These are phyloP conservation scores for Byssothecium circinans DNA, from an alignment of 2,329 filamentous ascomycete species.

Conservation along the genomic window DNA sequence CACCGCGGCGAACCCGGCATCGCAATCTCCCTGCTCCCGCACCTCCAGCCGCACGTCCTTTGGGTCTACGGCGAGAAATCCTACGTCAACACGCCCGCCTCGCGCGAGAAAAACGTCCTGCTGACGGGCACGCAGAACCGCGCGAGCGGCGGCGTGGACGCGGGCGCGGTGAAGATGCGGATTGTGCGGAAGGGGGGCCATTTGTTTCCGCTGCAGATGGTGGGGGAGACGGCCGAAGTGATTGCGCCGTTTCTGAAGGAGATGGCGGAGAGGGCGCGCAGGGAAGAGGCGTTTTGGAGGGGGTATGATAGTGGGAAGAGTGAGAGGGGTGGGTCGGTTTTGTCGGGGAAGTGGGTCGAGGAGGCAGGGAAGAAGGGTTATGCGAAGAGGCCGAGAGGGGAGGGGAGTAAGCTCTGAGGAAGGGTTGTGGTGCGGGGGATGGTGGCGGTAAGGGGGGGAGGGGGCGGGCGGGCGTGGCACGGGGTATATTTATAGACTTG, in stretches of 20 bases:
- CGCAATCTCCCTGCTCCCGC: background rate
- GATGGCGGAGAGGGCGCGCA: background rate
- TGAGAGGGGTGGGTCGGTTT: background rate
- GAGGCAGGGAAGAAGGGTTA: background rate
- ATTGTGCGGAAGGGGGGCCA: background rate
- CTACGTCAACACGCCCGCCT: background rate
- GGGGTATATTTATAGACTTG: too few species aligned
- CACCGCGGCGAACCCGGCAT: background rate
- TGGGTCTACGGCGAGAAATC: background rate
- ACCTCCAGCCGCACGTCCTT: background rate
- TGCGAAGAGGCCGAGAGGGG: background rate
- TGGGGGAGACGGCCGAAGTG: background rate
- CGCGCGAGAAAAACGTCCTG: background rate
- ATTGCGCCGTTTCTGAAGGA: background rate
- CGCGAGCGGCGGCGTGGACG: background rate
- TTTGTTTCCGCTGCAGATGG: background rate
- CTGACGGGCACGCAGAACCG: background rate
- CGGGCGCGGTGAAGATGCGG: background rate
- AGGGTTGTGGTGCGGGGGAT: too few species aligned
- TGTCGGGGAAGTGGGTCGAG: background rate
- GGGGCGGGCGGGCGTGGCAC: too few species aligned
- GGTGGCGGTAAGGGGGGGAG: too few species aligned
- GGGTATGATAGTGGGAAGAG: background rate
- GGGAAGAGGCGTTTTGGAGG: background rate
- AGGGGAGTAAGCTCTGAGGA: background rate